These are phyloP conservation scores for Polymyxa betae DNA, from an alignment of 208 protist genomes.

Conservation along the genomic window DNA sequence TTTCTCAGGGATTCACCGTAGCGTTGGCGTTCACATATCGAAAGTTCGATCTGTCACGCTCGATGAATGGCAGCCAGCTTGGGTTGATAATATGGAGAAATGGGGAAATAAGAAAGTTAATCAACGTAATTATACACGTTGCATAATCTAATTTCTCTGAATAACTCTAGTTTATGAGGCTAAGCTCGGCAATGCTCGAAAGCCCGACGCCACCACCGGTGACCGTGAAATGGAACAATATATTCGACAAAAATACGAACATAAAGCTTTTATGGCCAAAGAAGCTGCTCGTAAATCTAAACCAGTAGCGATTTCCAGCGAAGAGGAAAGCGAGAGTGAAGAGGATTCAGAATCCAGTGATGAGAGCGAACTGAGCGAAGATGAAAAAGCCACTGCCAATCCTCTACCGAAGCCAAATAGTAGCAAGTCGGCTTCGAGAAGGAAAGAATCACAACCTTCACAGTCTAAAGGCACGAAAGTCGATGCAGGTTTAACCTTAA, in stretches of 20 bases:
- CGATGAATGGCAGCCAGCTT: conserved; percentile 41
- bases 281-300: background rate
- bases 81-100: conserved; percentile 26
- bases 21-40: conserved; percentile 26
- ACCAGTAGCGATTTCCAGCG: background rate
- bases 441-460: too few species aligned
- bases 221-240: background rate
- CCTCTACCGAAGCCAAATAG: background rate
- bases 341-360: conserved; percentile 12
- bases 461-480: background rate
- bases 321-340: background rate
- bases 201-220: background rate
- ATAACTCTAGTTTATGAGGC: background rate
- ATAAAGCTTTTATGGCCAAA: conserved; percentile 26
- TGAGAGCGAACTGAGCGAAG: background rate
- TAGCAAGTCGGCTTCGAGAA: too few species aligned
- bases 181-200: background rate
- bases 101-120: conserved; percentile 52
- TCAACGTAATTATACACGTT: background rate
- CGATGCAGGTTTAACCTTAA: background rate
- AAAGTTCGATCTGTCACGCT: conserved; percentile 41
- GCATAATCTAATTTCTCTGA: background rate
- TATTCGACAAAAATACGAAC: conserved; percentile 50
- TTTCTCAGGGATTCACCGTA: conserved; percentile 14
- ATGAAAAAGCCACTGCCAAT: background rate